Percentiles rank a stretch among this genome's conserved stretches.
phyloP scores from a whole-genome alignment of 805 yeast genomes.

The Hanseniaspora vineae region DNA sequence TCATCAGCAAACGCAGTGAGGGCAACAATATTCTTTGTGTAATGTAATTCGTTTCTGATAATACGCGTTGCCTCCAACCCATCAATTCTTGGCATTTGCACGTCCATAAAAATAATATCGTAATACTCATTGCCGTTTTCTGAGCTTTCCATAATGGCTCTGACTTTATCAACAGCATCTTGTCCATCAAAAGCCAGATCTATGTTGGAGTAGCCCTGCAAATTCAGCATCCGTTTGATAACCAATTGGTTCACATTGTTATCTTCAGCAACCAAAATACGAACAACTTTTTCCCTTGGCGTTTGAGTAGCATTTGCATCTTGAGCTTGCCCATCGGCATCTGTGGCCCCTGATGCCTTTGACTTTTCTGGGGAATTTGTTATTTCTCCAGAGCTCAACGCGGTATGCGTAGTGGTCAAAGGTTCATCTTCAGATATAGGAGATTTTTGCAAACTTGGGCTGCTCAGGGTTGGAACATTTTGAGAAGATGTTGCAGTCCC shows the following conservation, averaged over 20 bases:
- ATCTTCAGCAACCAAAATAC: conserved; percentile 84
- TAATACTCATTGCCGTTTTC: conserved; percentile 23
- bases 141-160: conserved; percentile 25
- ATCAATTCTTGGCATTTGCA: conserved; percentile 91
- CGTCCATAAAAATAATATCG: conserved; percentile 88
- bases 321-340: conserved; percentile 1
- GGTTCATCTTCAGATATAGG: too few species aligned
- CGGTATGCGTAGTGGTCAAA: too few species aligned
- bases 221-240: conserved; percentile 68
- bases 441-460: too few species aligned
- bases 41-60: conserved; percentile 51
- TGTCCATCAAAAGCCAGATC: conserved; percentile 81
- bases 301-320: conserved; percentile 12
- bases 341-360: neutral
- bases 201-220: conserved; percentile 67
- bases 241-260: conserved; percentile 92
- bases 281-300: conserved; percentile 5
- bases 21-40: conserved; percentile 73
- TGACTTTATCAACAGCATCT: conserved; percentile 66
- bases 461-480: conserved; percentile 3
- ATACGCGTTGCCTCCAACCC: conserved; percentile 74
- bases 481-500: conserved; percentile 27
- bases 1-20: conserved; percentile 93
- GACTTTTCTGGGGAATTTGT: too few species aligned
- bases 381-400: too few species aligned